These are phyloP conservation scores for Rhizopus microsporus DNA, from an alignment of 371 early-diverging fungal species.

Conservation along the genomic window DNA sequence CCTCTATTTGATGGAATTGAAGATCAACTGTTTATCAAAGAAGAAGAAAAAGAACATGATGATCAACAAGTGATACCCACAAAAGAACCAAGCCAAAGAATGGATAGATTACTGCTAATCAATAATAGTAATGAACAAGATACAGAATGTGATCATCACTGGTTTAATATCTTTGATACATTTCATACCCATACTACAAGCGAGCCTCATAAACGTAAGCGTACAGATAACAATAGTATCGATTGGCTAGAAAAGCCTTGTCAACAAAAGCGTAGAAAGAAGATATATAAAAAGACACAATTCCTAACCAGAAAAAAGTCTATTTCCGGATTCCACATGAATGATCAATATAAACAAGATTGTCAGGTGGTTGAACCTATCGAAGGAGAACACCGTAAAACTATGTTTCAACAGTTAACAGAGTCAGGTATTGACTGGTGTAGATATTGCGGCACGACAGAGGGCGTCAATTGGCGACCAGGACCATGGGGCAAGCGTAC, in stretches of 20 bases:
- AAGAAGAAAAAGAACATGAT: conserved; percentile 2
- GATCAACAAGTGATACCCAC: conserved; percentile 4
- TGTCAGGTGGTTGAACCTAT: conserved; percentile 21
- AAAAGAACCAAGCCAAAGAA: not conserved
- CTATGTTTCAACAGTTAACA: conserved; percentile 50
- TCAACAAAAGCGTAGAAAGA: conserved; percentile 1
- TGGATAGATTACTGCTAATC: not conserved
- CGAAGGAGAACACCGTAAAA: conserved; percentile 11
- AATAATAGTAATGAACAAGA: too few species aligned
- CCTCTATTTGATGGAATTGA: conserved; percentile 34
- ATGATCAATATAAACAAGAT: conserved; percentile 10
- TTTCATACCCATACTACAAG: not conserved
- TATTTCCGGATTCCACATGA: not conserved
- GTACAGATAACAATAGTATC: not conserved
- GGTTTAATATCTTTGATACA: too few species aligned
- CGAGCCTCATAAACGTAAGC: not conserved
- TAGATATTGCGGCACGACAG: conserved; percentile 75
- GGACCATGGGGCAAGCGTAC: conserved; percentile 80
- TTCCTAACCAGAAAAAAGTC: not conserved
- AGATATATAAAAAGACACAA: not conserved
- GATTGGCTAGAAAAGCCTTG: not conserved
- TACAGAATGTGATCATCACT: too few species aligned
- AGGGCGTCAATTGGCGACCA: conserved; percentile 73
- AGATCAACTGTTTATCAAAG: conserved; percentile 5
- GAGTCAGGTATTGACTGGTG: conserved; percentile 62